Percentiles rank a stretch among this genome's conserved stretches.
Evolutionary conservation across 2,329 filamentous ascomycete species (phyloP).

Genomic region (Monosporascus sp.): DNA sequence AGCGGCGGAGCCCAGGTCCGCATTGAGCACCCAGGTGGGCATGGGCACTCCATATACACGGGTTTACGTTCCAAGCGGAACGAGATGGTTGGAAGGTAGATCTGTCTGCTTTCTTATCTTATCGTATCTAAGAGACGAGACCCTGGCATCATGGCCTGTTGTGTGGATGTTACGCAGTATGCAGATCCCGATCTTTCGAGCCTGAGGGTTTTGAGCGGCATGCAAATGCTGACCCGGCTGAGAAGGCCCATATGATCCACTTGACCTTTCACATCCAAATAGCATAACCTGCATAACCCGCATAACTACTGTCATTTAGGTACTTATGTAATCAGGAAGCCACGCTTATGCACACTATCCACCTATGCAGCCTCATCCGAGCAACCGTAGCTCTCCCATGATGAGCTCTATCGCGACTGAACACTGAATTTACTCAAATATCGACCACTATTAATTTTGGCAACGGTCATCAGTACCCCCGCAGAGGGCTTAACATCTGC

Average conservation of each 20-base stretch:
- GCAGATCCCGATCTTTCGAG: too few relatives aligned
- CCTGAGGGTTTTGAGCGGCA: too few relatives aligned
- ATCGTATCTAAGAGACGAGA: background rate
- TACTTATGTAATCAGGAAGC: background rate
- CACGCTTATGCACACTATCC: background rate
- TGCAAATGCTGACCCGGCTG: too few relatives aligned
- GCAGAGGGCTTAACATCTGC: background rate
- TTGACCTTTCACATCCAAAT: too few relatives aligned
- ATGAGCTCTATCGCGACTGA: background rate
- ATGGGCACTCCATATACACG: too few relatives aligned
- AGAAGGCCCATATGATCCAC: too few relatives aligned
- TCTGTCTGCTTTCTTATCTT: slow-evolving; percentile 7
- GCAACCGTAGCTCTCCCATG: background rate
- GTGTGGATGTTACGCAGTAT: too few relatives aligned
- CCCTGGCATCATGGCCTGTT: background rate
- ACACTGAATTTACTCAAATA: too few relatives aligned
- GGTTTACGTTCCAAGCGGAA: background rate
- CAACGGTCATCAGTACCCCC: background rate
- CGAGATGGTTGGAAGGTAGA: background rate
- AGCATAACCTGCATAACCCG: too few relatives aligned
- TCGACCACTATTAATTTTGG: background rate
- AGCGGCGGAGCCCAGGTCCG: too few relatives aligned
- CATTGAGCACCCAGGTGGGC: too few relatives aligned
- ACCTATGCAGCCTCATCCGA: background rate
- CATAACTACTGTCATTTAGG: too few relatives aligned